Base-by-base conservation (phyloP, 805 yeast species). In the Barnettozyma populi region DNA sequence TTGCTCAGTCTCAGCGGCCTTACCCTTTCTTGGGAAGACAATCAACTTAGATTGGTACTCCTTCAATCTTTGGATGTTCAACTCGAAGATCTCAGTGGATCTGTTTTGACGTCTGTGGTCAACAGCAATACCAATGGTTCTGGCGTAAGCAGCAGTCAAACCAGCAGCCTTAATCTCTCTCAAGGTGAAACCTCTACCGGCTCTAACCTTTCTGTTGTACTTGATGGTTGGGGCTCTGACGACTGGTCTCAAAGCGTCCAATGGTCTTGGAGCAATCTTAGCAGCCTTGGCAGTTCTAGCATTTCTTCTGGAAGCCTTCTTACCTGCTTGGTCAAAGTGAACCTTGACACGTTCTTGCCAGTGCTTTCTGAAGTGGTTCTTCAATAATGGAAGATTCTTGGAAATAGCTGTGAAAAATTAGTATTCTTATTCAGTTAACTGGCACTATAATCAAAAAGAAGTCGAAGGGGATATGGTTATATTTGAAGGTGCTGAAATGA, bases 331-430 rank as follows among this genome's bases (percentile, higher is more conserved):
- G 92, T 94, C 97, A 74, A 94, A 86, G 90, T 95, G 99, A 69
- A 90, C 97, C 75, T 82, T 88, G 83, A 94, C 99, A 73, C 98
- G 88, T 78, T 89, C 96, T 81, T 94, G 98, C 99, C 99, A 94
- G 96, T 92, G 92, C 88, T 92, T 92, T 84, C 97, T 86, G 96
- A 92, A 92, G 83, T 94, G 99, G 86, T 94, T 94, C 86, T 88
- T 89, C 84, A 88, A 86, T 81, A 92, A 80, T 82, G 98, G 96
- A 81, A 90, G 84, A 82, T 92, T 92, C 90, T 94, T 92, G 69
- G 94, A 78, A 83, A 94, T 90, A 78, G 98, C 99, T 92, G 75
- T 27, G 11, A 19, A 16, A n/a, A 11, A 44, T 47, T 46, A 46
- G 49, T 46, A 46, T 18, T 25, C 18, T 4, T 11, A 20, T 21